Percentiles rank a stretch among this genome's conserved stretches.
phyloP scores from a whole-genome alignment of 768 basidiomycete species.

The Phlebiopsis flavidoalba region DNA sequence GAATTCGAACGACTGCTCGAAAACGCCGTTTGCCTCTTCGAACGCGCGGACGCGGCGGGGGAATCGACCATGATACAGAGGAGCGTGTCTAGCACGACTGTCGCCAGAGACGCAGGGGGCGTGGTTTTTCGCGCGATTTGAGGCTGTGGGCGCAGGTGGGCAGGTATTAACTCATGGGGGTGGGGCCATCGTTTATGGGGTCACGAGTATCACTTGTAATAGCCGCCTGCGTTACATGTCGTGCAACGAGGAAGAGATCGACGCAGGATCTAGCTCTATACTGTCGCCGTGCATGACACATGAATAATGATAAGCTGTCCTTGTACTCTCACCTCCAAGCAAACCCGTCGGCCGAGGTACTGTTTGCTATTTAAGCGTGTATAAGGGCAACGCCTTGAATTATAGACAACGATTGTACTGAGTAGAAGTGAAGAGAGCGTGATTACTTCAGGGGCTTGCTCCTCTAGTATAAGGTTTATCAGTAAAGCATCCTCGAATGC shows the following conservation, averaged over 20 bases:
- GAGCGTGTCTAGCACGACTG: slow-evolving; percentile 75
- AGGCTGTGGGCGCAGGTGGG: too few relatives aligned
- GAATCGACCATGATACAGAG: slow-evolving; percentile 89
- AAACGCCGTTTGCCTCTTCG: slow-evolving; percentile 73
- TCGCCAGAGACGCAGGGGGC: slow-evolving; percentile 44
- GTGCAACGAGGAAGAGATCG: slow-evolving; percentile 63
- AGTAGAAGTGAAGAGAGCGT: slow-evolving; percentile 50
- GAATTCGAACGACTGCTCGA: slow-evolving; percentile 77
- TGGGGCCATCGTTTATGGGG: too few relatives aligned
- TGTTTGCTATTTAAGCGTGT: slow-evolving; percentile 62
- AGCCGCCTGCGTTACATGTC: slow-evolving; percentile 43
- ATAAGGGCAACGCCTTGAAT: slow-evolving; percentile 74
- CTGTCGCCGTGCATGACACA: background rate
- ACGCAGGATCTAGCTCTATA: slow-evolving; percentile 57
- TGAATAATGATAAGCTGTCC: background rate
- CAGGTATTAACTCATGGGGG: slow-evolving; percentile 9
- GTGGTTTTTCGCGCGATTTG: background rate
- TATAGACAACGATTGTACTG: slow-evolving; percentile 54
- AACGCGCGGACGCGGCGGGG: slow-evolving; percentile 68
- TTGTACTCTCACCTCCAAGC: slow-evolving; percentile 55
- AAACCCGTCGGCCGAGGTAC: slow-evolving; percentile 62
- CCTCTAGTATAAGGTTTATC: slow-evolving; percentile 29
- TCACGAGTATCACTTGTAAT: too few relatives aligned
- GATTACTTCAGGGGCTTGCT: slow-evolving; percentile 43
- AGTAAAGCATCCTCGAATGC: background rate